These are phyloP conservation scores for Pleurotus djamor DNA, from an alignment of 768 basidiomycete genomes.

Conservation along the genomic window DNA sequence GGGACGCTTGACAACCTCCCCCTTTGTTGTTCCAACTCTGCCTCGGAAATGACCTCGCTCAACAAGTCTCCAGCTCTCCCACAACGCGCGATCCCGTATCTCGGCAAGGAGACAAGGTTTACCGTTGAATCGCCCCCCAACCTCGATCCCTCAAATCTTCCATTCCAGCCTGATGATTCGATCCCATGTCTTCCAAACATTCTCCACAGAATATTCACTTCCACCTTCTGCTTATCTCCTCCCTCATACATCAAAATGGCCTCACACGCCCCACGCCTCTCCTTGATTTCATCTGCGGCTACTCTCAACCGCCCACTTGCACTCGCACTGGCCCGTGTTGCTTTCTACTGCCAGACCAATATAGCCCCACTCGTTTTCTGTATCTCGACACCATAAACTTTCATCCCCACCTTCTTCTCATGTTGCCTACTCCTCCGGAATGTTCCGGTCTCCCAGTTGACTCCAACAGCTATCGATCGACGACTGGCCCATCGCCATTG, in stretches of 20 bases:
- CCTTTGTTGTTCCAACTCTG: constrained; percentile 2
- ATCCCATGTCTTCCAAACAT: constrained; percentile 3
- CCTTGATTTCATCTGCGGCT: neutral
- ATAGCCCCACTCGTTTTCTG: too few relatives aligned
- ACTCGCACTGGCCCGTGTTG: too few relatives aligned
- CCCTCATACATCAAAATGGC: neutral
- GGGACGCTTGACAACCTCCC: constrained; percentile 2
- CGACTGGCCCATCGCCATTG: too few relatives aligned
- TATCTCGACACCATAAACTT: too few relatives aligned
- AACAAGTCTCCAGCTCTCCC: neutral
- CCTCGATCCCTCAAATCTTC: neutral
- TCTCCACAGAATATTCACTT: constrained; percentile 7
- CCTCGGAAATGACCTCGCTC: constrained; percentile 3
- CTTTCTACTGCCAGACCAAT: neutral
- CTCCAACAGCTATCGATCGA: too few relatives aligned
- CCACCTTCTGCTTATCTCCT: neutral
- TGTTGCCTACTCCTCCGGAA: too few relatives aligned
- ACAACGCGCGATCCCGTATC: neutral
- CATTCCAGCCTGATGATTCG: neutral
- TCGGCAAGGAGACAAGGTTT: constrained; percentile 3
- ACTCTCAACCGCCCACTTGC: neutral
- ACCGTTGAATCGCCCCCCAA: neutral
- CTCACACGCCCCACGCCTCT: neutral
- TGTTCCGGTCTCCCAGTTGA: too few relatives aligned
- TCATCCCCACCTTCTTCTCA: too few relatives aligned